These are phyloP conservation scores for Cadophora sp. DNA, from an alignment of 2,329 filamentous ascomycete genomes.

Conservation along the genomic window DNA sequence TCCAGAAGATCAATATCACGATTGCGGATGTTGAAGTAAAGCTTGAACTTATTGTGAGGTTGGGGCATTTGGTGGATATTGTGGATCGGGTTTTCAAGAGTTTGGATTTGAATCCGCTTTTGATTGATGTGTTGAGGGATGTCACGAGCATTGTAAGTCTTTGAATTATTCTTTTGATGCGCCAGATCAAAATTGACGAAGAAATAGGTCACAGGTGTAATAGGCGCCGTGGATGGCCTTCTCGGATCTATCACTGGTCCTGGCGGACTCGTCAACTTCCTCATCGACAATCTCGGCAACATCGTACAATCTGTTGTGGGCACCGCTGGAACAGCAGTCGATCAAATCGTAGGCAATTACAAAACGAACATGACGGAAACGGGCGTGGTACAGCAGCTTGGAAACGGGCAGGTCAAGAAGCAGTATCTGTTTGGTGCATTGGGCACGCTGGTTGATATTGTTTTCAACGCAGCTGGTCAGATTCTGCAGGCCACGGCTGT, in stretches of 20 bases:
- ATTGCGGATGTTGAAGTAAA: conserved; percentile 65
- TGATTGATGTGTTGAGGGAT: conserved; percentile 61
- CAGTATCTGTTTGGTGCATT: conserved; percentile 59
- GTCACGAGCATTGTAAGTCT: conserved; percentile 55
- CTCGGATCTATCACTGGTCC: conserved; percentile 65
- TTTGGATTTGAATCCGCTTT: conserved; percentile 66
- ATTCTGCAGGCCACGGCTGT: conserved; percentile 11
- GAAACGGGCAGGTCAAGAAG: conserved; percentile 53
- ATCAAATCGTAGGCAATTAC: conserved; percentile 64
- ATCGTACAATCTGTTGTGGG: conserved; percentile 65
- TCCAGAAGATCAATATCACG: conserved; percentile 64
- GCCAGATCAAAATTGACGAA: neutral
- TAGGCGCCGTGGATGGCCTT: conserved; percentile 64
- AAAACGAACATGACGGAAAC: conserved; percentile 64
- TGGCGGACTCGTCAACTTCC: conserved; percentile 59
- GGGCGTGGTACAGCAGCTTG: conserved; percentile 40
- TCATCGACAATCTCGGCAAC: conserved; percentile 67
- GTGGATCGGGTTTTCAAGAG: conserved; percentile 66
- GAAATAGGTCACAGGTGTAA: conserved; percentile 51
- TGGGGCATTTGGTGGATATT: conserved; percentile 66
- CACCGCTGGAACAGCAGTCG: conserved; percentile 52
- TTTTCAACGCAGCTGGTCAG: conserved; percentile 18
- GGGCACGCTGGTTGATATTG: conserved; percentile 59
- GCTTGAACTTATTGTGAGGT: conserved; percentile 63
- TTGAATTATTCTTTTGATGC: too few species aligned